Base-by-base conservation (phyloP, 768 basidiomycete species). In the Leccinum subtestaceum region DNA sequence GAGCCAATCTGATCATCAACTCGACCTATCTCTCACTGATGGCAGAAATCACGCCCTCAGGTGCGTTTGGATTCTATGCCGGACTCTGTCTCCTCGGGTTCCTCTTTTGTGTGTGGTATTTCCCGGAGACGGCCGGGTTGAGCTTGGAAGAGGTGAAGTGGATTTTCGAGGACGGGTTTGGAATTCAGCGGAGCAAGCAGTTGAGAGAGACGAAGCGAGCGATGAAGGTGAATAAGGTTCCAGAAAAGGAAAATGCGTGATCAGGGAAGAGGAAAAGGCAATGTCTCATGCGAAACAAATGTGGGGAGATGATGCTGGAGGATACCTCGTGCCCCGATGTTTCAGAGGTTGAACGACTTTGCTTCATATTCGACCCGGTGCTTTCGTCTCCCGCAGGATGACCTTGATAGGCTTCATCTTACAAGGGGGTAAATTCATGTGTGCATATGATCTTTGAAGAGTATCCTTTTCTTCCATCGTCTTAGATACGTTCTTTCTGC, bases 21-120 rank as follows among this genome's bases (percentile, higher is more conserved):
- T 82, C 88, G 17, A 93, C 92, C 8, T 93, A 91, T 73, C 84
- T 91, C 51, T 87, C 86, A 8, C 80, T 93, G 52, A 91, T 93
- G 85, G 77, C 81, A 21, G 74, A 76, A 34, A 89, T 89, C 64
- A 89, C 89, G 2, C 87, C 89, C 0, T 76, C 87, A 0, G 89
- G 89, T 2, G 87, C 89, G 5, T 91, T 91, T 63, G 87, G 85
- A 5, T 84, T 91, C 68, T 92, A 90, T 65, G 88, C 85, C 0
- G 87, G 86, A 2, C 74, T 91, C 13, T 91, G 89, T 72, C 72
- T 86, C 5, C 74, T 88, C 11, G 87, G 87, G 4, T 86, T 83
- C 78, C 23, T 88, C 11, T 93, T 92, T 73, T 86, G 86, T 50
- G 58, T 84, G 19, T 78, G 72, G 60, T 88, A 84, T 69, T 93